Conservation (phyloP, 2,329 filamentous ascomycete genomes). For the Alternaria solani region DNA sequence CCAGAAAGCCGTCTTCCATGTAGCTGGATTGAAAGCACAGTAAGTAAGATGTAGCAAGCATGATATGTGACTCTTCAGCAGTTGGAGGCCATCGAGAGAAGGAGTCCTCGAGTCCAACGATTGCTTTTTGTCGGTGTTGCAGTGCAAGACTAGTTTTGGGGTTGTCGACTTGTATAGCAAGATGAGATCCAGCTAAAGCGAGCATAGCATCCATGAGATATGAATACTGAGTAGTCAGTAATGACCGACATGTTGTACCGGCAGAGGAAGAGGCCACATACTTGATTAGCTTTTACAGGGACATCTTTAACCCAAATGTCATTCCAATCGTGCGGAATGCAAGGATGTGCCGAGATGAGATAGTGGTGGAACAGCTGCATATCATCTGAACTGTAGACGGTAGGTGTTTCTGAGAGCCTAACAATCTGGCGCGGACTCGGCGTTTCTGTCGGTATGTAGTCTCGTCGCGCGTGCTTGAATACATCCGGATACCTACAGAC, state of each 20-base stretch:
- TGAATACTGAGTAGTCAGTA: conserved; percentile 25
- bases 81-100: conserved; percentile 32
- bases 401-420: conserved; percentile 25
- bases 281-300: conserved; percentile 25
- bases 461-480: conserved; percentile 25
- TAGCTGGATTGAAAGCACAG: conserved; percentile 31
- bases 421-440: conserved; percentile 21
- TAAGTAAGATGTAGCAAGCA: conserved; percentile 35
- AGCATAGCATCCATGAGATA: conserved; percentile 38
- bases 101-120: conserved; percentile 29
- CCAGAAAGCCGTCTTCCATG: conserved; percentile 29
- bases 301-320: conserved; percentile 28
- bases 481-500: conserved; percentile 45
- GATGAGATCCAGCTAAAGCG: conserved; percentile 36
- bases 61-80: conserved; percentile 34
- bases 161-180: conserved; percentile 24
- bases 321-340: conserved; percentile 23
- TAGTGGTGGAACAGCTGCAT: conserved; percentile 65
- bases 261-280: conserved; percentile 3
- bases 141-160: conserved; percentile 16
- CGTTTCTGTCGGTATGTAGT: conserved; percentile 20
- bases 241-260: not conserved
- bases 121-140: conserved; percentile 32
- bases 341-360: conserved; percentile 53
- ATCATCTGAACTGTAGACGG: conserved; percentile 54